Conservation (phyloP, 2,329 filamentous ascomycete species). For the Neonectria hederae region DNA sequence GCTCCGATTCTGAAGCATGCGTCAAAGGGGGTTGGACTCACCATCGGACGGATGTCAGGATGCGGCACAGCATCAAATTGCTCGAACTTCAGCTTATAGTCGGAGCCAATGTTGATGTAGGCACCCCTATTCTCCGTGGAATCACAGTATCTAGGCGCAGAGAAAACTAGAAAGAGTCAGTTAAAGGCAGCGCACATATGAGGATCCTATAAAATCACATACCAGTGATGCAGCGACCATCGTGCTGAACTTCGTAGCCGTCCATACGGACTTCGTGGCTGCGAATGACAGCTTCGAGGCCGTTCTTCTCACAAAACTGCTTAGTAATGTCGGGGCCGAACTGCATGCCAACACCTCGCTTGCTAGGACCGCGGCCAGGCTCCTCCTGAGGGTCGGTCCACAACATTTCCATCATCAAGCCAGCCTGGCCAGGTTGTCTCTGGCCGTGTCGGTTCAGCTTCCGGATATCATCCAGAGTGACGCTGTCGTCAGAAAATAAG, state of each 20-base stretch:
- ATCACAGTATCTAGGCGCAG: constrained; percentile 96
- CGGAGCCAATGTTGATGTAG: constrained; percentile 94
- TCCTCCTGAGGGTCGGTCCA: constrained; percentile 96
- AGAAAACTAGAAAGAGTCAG: constrained; percentile 75
- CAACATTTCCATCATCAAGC: constrained; percentile 99
- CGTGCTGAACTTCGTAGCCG: constrained; percentile 98
- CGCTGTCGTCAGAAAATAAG: constrained; percentile 93
- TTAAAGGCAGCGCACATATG: constrained; percentile 15
- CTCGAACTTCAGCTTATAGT: constrained; percentile 91
- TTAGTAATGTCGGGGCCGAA: constrained; percentile 98
- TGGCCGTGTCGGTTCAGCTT: constrained; percentile 92
- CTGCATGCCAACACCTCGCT: constrained; percentile 94
- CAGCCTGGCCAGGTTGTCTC: constrained; percentile 89
- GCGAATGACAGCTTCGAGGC: constrained; percentile 91
- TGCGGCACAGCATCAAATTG: constrained; percentile 98
- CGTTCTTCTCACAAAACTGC: constrained; percentile 95
- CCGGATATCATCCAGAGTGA: constrained; percentile 91
- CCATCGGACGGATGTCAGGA: constrained; percentile 94
- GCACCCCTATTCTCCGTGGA: constrained; percentile 98
- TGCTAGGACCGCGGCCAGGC: constrained; percentile 90
- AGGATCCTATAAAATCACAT: constrained; percentile 43
- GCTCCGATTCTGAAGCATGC: constrained; percentile 22
- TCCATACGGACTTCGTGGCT: constrained; percentile 99
- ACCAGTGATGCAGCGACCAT: constrained; percentile 94
- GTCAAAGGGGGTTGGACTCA: constrained; percentile 46